Base-by-base conservation (phyloP, 208 protist species). In the Acanthamoeba triangularis region DNA sequence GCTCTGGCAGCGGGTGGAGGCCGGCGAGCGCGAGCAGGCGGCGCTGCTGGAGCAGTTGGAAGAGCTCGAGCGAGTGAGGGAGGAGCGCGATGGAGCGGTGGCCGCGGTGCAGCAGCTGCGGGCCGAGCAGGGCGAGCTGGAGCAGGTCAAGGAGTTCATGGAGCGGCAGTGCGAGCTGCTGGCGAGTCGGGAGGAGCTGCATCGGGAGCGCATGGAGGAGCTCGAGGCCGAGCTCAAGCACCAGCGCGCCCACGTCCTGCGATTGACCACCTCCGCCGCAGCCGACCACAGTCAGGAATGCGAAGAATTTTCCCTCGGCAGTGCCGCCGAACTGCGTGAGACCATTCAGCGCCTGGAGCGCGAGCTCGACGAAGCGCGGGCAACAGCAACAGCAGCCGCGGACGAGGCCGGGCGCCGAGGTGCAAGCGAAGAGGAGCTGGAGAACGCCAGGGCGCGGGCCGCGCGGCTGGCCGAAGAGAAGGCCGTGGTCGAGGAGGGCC, bases 401-500 rank as follows among this genome's bases (percentile, higher is more conserved):
- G n/a, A 33, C 25, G 28, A 33, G 10, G 28, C 14, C 63, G n/a
- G 25, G n/a, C 8, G 63, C 63, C 25, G 28, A 30, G 1, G 25
- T 8, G 20, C 2, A 69, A 28, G 63, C n/a, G 52, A 11, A 18
- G 52, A 11, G 14, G 52, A 56, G 52, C 52, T 56, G 52, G 52
- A 74, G 52, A 56, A 56, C 3, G 16, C 52, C 52, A 56, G 16
- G 52, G 16, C 52, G 52, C 52, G 8, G 14, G 20, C 25, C 10
- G 14, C 61, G 20, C 13, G 23, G 8, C 61, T 67, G 61, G 61
- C 61, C 61, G 3, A 85, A 44, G 76, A 85, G 76, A 85, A 85
- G 47, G 76, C 11, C 6, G 76, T 85, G 76, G 5, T 85, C 16
- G 76, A 85, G 30, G 76, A 85, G 76, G 76, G 76, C 76, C 35